A percentile compares a stretch with the other conserved stretches of the same genome.
Conservation (phyloP, 2,329 filamentous ascomycete species). For the Gremmenia infestans region DNA sequence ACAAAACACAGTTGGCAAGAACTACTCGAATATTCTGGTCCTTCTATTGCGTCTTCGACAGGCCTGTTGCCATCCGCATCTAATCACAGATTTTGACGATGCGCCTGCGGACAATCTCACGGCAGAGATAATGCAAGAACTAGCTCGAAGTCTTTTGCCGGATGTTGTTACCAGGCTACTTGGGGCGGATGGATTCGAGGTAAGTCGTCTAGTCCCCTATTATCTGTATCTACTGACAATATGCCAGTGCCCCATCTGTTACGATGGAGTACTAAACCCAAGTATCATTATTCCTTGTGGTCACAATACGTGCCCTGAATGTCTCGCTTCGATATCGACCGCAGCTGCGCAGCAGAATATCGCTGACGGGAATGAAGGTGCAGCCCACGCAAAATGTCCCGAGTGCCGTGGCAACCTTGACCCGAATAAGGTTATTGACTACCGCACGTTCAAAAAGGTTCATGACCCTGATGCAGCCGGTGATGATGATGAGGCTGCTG, state of each 20-base stretch:
- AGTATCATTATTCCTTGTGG: conserved; percentile 79
- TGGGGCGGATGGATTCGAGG: conserved; percentile 43
- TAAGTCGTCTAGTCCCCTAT: conserved; percentile 2
- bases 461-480: conserved; percentile 53
- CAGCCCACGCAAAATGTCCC: conserved; percentile 52
- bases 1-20: conserved; percentile 59
- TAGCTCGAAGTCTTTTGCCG: conserved; percentile 55
- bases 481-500: conserved; percentile 15
- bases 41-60: conserved; percentile 76
- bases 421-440: conserved; percentile 66
- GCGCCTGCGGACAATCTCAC: conserved; percentile 15
- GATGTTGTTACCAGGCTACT: conserved; percentile 64
- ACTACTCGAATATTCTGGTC: conserved; percentile 77
- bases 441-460: conserved; percentile 66
- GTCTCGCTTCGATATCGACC: conserved; percentile 65
- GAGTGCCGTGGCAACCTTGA: conserved; percentile 67
- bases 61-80: conserved; percentile 71
- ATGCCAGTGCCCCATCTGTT: conserved; percentile 72
- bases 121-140: conserved; percentile 42
- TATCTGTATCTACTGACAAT: conserved; percentile 6
- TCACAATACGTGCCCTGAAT: conserved; percentile 73
- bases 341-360: conserved; percentile 49
- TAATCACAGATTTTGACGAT: conserved; percentile 60
- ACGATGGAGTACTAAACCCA: conserved; percentile 69
- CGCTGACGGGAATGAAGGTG: conserved; percentile 53